A percentile compares a stretch with the other conserved stretches of the same genome.
Conservation (phyloP, 1,139 yeast species). For the Pichia cactophila region DNA sequence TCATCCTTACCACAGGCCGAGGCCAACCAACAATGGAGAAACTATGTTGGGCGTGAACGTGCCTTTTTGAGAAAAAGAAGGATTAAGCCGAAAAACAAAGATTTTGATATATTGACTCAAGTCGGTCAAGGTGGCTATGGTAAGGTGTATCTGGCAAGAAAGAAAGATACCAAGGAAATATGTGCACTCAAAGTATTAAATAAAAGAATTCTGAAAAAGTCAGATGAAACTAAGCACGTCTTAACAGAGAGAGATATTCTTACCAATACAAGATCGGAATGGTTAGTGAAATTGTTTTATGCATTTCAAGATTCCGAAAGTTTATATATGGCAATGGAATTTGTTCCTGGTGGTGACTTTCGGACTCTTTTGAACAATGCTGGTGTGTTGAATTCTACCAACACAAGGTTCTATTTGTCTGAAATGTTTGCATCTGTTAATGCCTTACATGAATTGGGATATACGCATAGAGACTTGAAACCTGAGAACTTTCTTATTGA, state of each 20-base stretch:
- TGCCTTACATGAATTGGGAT: constrained; percentile 89
- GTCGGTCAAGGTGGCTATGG: constrained; percentile 99
- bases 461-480: constrained; percentile 93
- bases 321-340: constrained; percentile 95
- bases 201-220: constrained; percentile 75
- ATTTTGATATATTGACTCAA: constrained; percentile 93
- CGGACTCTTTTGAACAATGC: constrained; percentile 91
- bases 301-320: constrained; percentile 92
- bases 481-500: constrained; percentile 97
- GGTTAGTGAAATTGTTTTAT: constrained; percentile 89
- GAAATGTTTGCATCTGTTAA: constrained; percentile 96
- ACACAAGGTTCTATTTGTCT: constrained; percentile 87
- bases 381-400: constrained; percentile 87
- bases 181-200: constrained; percentile 92
- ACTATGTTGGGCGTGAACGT: constrained; percentile 78
- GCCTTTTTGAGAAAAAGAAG: constrained; percentile 82
- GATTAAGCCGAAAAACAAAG: constrained; percentile 86
- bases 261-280: constrained; percentile 89
- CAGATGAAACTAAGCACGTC: constrained; percentile 94
- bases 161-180: constrained; percentile 89
- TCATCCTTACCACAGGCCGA: constrained; percentile 41
- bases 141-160: constrained; percentile 89
- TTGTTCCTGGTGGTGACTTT: constrained; percentile 98
- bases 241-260: constrained; percentile 93
- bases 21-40: constrained; percentile 67